These are phyloP conservation scores for Monosporascus sp. DNA, from an alignment of 2,329 filamentous ascomycete genomes.

Conservation along the genomic window DNA sequence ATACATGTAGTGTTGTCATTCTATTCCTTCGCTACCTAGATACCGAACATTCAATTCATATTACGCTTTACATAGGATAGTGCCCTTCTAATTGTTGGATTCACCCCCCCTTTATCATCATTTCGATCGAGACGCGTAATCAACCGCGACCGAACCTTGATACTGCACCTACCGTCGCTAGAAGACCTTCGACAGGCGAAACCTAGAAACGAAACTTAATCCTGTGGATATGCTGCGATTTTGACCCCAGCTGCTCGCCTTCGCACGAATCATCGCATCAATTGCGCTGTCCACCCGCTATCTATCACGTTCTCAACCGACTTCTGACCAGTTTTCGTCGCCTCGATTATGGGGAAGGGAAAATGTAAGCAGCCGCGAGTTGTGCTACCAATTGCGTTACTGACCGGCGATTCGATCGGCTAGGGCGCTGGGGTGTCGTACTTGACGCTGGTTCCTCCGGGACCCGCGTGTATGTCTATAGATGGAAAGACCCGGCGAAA, in stretches of 20 bases:
- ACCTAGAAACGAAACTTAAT: too few relatives aligned
- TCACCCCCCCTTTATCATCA: neutral
- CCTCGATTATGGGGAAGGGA: neutral
- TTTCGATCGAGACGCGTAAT: neutral
- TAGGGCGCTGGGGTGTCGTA: slow-evolving; percentile 81
- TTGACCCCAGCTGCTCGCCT: neutral
- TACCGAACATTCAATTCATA: neutral
- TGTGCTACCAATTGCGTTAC: neutral
- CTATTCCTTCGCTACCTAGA: neutral
- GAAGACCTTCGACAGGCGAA: too few relatives aligned
- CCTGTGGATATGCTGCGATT: neutral
- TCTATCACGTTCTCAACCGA: neutral
- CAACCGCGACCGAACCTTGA: neutral
- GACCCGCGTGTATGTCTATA: slow-evolving; percentile 89
- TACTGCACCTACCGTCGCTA: neutral
- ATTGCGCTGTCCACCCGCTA: too few relatives aligned
- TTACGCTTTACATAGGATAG: neutral
- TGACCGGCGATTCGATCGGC: neutral
- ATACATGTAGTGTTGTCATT: neutral
- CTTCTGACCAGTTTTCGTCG: neutral
- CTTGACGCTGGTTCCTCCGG: slow-evolving; percentile 97
- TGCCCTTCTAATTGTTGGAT: neutral
- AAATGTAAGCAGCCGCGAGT: neutral
- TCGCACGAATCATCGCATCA: neutral
- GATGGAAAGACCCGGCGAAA: slow-evolving; percentile 75